Evolutionary conservation across 2,329 filamentous ascomycete genomes (phyloP).

Genomic region (Kalmusia sp.): DNA sequence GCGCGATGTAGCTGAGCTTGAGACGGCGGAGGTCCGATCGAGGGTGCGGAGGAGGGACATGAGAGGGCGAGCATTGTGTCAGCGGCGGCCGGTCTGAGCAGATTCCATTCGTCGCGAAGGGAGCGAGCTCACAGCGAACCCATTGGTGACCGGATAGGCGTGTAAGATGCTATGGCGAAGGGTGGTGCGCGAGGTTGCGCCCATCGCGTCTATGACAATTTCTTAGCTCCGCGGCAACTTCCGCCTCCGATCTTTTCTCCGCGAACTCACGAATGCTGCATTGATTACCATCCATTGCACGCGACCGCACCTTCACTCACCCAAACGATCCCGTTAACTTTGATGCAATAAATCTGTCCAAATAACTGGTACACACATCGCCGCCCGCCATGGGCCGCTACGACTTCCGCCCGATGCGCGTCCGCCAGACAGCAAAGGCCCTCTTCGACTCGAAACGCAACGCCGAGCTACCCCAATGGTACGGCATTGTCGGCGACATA

Average conservation of each 20-base stretch:
- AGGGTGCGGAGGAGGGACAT: conserved; percentile 68
- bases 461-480: conserved; percentile 60
- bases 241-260: conserved; percentile 45
- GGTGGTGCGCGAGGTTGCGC: neutral
- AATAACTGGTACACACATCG: neutral
- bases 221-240: conserved; percentile 21
- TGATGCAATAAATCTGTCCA: neutral
- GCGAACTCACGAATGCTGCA: conserved; percentile 26
- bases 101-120: conserved; percentile 19
- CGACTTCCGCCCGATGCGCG: conserved; percentile 59
- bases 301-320: neutral
- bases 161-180: conserved; percentile 8
- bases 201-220: conserved; percentile 21
- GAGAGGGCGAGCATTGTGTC: conserved; percentile 68
- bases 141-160: conserved; percentile 20
- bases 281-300: neutral
- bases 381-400: conserved; percentile 57
- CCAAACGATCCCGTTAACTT: neutral
- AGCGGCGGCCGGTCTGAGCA: conserved; percentile 24
- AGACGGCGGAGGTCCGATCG: conserved; percentile 59
- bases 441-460: conserved; percentile 55
- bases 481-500: conserved; percentile 61
- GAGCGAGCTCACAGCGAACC: conserved; percentile 20
- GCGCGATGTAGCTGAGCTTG: conserved; percentile 48
- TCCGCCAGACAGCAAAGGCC: conserved; percentile 60